Percentiles rank a stretch among this genome's conserved stretches.
These are phyloP conservation scores for Emergomyces orientalis DNA, from an alignment of 2,329 filamentous ascomycete species.

Conservation along the genomic window DNA sequence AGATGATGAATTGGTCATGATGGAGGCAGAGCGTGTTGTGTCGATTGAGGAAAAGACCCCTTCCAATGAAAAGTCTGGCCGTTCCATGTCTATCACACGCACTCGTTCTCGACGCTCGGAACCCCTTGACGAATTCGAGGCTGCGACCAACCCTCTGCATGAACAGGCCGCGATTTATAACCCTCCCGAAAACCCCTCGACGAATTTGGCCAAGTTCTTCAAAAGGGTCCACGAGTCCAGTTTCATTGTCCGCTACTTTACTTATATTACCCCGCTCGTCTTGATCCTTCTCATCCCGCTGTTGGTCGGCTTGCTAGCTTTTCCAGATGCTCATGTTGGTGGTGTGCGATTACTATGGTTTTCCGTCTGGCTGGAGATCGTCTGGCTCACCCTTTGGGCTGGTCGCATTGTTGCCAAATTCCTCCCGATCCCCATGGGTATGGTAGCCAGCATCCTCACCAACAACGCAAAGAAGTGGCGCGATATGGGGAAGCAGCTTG, in stretches of 20 bases:
- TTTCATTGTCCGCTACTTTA: conserved; percentile 59
- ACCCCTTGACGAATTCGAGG: conserved; percentile 57
- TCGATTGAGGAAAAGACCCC: conserved; percentile 22
- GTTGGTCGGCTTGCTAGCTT: conserved; percentile 54
- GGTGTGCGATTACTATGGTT: conserved; percentile 82
- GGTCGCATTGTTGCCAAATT: conserved; percentile 57
- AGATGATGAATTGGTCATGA: conserved; percentile 56
- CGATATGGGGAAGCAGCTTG: conserved; percentile 75
- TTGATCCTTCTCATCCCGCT: conserved; percentile 58
- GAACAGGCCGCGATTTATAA: conserved; percentile 57
- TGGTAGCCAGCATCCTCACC: conserved; percentile 65
- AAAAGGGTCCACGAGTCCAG: conserved; percentile 57
- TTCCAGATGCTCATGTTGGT: conserved; percentile 54
- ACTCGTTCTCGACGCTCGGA: conserved; percentile 47
- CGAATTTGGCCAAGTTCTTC: conserved; percentile 53
- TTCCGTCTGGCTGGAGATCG: conserved; percentile 85
- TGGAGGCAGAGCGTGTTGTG: conserved; percentile 52
- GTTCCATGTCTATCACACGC: conserved; percentile 40
- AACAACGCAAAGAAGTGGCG: conserved; percentile 90
- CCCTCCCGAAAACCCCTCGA: conserved; percentile 54
- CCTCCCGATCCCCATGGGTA: conserved; percentile 52
- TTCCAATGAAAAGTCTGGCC: conserved; percentile 25
- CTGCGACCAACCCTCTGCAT: conserved; percentile 59
- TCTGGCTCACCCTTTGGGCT: conserved; percentile 87
- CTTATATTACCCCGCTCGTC: conserved; percentile 59